A percentile compares a stretch with the other conserved stretches of the same genome.
Evolutionary conservation across 164 flowering plant species (phyloP).

Genomic region (Tetracentron sinense): DNA sequence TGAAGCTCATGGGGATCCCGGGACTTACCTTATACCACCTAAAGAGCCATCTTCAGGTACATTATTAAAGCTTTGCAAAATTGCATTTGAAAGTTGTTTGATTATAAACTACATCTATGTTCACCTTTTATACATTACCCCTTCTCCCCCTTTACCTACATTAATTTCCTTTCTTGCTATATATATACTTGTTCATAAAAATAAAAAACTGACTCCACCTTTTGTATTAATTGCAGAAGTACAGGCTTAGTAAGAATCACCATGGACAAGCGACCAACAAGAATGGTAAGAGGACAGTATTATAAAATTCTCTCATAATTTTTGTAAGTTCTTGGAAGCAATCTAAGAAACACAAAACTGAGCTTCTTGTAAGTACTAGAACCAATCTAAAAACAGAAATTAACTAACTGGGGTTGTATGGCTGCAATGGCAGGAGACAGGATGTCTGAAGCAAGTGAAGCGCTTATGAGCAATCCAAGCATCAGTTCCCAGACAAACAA

Average conservation of each 20-base stretch:
- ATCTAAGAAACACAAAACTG: neutral
- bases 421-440: constrained; percentile 42
- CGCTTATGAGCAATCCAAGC: constrained; percentile 38
- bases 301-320: constrained; percentile 1
- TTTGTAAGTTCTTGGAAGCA: neutral
- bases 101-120: neutral
- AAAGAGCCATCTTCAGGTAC: constrained; percentile 96
- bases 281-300: constrained; percentile 49
- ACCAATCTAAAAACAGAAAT: too few relatives aligned
- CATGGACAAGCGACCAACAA: constrained; percentile 63
- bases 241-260: constrained; percentile 80
- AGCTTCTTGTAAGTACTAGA: neutral
- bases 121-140: too few relatives aligned
- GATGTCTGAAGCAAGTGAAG: constrained; percentile 46
- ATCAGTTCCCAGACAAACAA: constrained; percentile 54
- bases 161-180: too few relatives aligned
- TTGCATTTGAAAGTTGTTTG: neutral
- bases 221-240: constrained; percentile 64
- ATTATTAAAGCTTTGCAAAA: neutral
- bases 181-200: too few relatives aligned
- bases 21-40: constrained; percentile 94
- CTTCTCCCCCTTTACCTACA: too few relatives aligned
- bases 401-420: constrained; percentile 21
- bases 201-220: constrained; percentile 16
- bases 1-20: constrained; percentile 96